Percentiles rank a stretch among this genome's conserved stretches.
Conservation (phyloP, 2,329 filamentous ascomycete genomes). For the Penicillium hesseltinei region DNA sequence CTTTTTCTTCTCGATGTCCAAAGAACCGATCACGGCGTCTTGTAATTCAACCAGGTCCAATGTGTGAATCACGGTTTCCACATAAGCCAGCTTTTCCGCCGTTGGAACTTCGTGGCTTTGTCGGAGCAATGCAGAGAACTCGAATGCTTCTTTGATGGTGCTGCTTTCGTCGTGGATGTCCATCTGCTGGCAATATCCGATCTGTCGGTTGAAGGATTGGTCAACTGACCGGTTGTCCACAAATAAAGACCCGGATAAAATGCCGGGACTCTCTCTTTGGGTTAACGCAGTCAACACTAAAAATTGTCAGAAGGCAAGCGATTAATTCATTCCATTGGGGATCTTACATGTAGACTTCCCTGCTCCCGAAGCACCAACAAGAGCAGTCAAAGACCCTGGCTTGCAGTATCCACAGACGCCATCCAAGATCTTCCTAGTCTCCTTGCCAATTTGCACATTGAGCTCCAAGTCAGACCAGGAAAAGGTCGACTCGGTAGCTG, state of each 20-base stretch:
- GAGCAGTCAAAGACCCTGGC: constrained; percentile 71
- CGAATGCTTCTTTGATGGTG: constrained; percentile 63
- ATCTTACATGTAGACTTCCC: constrained; percentile 56
- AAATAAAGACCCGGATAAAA: constrained; percentile 60
- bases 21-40: constrained; percentile 59
- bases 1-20: constrained; percentile 66
- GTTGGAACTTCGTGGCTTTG: constrained; percentile 51
- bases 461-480: constrained; percentile 67
- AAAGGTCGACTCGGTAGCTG: constrained; percentile 59
- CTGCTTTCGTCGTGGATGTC: constrained; percentile 66
- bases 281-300: constrained; percentile 70
- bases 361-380: constrained; percentile 73
- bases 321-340: not conserved
- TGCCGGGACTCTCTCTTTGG: constrained; percentile 63
- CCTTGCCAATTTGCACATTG: constrained; percentile 61
- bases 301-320: not conserved
- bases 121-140: constrained; percentile 62
- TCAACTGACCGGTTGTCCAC: constrained; percentile 61
- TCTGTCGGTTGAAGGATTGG: constrained; percentile 61
- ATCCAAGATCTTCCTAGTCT: constrained; percentile 58
- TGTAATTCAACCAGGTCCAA: constrained; percentile 60
- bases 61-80: constrained; percentile 60
- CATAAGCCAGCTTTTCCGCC: constrained; percentile 60
- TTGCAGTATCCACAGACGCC: constrained; percentile 71
- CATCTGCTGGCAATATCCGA: constrained; percentile 68